Evolutionary conservation across 1,139 yeast genomes (phyloP).

Genomic region (Geotrichum histeridarum): DNA sequence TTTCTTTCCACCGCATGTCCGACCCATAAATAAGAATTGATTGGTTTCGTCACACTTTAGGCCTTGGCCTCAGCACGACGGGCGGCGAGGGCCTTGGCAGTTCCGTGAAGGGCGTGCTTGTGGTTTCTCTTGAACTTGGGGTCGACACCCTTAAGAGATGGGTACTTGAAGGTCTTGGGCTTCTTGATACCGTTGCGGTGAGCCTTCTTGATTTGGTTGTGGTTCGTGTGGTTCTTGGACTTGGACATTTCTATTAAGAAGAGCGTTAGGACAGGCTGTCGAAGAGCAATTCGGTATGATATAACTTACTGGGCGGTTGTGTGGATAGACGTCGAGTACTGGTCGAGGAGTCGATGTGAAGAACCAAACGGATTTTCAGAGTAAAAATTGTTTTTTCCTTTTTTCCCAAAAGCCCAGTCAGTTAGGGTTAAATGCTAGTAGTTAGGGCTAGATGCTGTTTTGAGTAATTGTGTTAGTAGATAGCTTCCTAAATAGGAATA

Average conservation of each 20-base stretch:
- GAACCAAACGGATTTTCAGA: conserved; percentile 10
- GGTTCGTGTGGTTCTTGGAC: conserved; percentile 98
- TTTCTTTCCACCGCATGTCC: conserved; percentile 1
- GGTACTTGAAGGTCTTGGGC: conserved; percentile 97
- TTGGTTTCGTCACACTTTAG: conserved; percentile 5
- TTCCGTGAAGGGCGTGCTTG: conserved; percentile 95
- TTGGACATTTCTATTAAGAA: conserved; percentile 20
- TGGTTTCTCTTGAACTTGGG: conserved; percentile 99
- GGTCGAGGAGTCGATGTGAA: conserved; percentile 16
- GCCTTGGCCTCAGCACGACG: conserved; percentile 25
- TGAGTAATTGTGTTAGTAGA: neutral
- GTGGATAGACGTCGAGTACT: conserved; percentile 17
- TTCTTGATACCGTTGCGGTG: conserved; percentile 99
- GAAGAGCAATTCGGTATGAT: no score
- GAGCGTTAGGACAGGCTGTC: neutral
- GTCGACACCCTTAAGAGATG: conserved; percentile 97
- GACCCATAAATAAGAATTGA: conserved; percentile 9
- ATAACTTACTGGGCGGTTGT: conserved; percentile 11
- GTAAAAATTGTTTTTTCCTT: conserved; percentile 8
- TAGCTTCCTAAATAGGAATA: neutral
- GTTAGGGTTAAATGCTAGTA: neutral
- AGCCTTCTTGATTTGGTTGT: conserved; percentile 99
- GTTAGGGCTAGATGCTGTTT: neutral
- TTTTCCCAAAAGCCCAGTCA: neutral
- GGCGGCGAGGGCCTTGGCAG: conserved; percentile 80